Percentiles rank a stretch among this genome's conserved stretches.
Conservation (phyloP, 2,329 filamentous ascomycete species). For the Verticillium klebahnii region DNA sequence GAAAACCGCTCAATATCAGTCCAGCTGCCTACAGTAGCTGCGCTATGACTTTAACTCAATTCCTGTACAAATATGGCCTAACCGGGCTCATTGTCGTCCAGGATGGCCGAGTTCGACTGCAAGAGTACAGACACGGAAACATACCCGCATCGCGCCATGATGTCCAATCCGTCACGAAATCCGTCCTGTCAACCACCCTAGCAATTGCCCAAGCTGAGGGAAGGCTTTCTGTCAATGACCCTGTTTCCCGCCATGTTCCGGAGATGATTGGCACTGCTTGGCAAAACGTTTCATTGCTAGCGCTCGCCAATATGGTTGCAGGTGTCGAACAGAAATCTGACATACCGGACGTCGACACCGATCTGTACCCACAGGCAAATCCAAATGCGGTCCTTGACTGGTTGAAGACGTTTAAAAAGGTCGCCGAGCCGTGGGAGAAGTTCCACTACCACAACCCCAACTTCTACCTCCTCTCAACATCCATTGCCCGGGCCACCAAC, state of each 20-base stretch:
- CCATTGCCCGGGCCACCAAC: background rate
- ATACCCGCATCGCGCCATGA: background rate
- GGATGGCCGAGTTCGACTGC: background rate
- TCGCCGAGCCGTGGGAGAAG: constrained; percentile 1
- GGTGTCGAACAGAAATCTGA: background rate
- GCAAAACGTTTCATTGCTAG: background rate
- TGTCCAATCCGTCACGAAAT: background rate
- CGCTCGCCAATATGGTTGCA: background rate
- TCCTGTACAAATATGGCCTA: background rate
- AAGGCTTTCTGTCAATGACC: background rate
- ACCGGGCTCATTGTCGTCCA: background rate
- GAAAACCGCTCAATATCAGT: background rate
- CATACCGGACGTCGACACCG: background rate
- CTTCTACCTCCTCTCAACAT: background rate
- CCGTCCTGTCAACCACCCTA: background rate
- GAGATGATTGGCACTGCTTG: background rate
- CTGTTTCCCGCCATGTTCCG: background rate
- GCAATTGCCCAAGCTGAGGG: background rate
- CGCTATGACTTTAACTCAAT: background rate
- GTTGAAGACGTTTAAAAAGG: constrained; percentile 1
- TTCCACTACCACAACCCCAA: constrained; percentile 1
- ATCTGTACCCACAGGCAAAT: background rate
- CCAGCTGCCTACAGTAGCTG: too few relatives aligned
- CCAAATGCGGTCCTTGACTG: background rate
- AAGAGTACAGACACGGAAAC: constrained; percentile 1